These are phyloP conservation scores for Aspergillus bombycis DNA, from an alignment of 2,329 filamentous ascomycete genomes.

Conservation along the genomic window DNA sequence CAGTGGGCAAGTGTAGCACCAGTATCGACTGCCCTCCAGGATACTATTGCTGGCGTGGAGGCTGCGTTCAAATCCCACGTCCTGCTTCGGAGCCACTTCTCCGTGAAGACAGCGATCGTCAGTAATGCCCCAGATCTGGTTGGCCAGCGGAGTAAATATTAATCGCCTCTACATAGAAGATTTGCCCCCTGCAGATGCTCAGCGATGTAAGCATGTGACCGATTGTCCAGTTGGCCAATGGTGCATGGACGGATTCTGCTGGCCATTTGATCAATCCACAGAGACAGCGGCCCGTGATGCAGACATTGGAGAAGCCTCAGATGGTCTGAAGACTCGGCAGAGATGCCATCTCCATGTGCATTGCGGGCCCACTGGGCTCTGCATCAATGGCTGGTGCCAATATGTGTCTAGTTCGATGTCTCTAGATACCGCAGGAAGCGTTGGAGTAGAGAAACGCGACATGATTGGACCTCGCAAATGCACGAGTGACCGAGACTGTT, in stretches of 20 bases:
- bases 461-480: background rate
- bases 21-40: background rate
- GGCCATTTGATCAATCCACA: no score
- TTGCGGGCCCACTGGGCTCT: background rate
- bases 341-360: background rate
- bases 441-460: background rate
- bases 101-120: background rate
- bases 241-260: no score
- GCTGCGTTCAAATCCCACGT: background rate
- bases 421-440: background rate
- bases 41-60: background rate
- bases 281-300: background rate
- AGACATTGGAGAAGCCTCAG: background rate
- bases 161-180: no score
- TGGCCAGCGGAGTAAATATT: no score
- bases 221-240: no score
- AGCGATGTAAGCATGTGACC: no score
- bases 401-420: background rate
- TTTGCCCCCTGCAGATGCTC: no score
- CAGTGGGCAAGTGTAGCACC: background rate
- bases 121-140: background rate
- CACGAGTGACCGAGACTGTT: background rate
- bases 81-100: background rate
- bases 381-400: background rate
- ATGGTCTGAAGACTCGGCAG: background rate